These are phyloP conservation scores for Termitomyces sp. DNA, from an alignment of 1,284 basidiomycete species.

Conservation along the genomic window DNA sequence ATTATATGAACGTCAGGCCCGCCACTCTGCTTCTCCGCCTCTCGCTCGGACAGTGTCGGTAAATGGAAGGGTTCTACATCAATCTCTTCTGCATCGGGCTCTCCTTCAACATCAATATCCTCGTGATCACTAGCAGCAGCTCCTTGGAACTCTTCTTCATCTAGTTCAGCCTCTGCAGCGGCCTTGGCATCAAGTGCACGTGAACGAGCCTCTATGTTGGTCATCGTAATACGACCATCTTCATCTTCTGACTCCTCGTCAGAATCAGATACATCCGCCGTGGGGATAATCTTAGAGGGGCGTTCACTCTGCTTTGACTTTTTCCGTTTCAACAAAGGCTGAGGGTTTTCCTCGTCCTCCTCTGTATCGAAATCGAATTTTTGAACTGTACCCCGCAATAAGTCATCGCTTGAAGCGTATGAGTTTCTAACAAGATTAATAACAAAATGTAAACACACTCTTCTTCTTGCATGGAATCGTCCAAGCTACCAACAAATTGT, in stretches of 20 bases:
- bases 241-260: constrained; percentile 50
- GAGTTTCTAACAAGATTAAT: neutral
- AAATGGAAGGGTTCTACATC: constrained; percentile 64
- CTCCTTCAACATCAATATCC: constrained; percentile 54
- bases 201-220: constrained; percentile 74
- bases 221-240: constrained; percentile 61
- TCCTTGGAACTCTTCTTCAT: constrained; percentile 60
- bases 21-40: constrained; percentile 68
- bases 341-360: constrained; percentile 46
- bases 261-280: constrained; percentile 40
- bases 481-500: constrained; percentile 38
- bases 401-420: constrained; percentile 31
- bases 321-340: constrained; percentile 31
- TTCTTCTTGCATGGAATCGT: constrained; percentile 39
- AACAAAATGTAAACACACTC: constrained; percentile 25
- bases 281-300: constrained; percentile 46
- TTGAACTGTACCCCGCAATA: constrained; percentile 47
- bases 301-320: constrained; percentile 50
- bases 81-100: constrained; percentile 53
- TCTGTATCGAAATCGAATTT: constrained; percentile 70
- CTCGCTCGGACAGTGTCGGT: constrained; percentile 79
- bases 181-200: constrained; percentile 65
- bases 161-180: constrained; percentile 63
- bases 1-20: constrained; percentile 80
- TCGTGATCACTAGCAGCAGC: constrained; percentile 47